phyloP scores from a whole-genome alignment of 169 alveolate species.

The Eimeria necatrix region DNA sequence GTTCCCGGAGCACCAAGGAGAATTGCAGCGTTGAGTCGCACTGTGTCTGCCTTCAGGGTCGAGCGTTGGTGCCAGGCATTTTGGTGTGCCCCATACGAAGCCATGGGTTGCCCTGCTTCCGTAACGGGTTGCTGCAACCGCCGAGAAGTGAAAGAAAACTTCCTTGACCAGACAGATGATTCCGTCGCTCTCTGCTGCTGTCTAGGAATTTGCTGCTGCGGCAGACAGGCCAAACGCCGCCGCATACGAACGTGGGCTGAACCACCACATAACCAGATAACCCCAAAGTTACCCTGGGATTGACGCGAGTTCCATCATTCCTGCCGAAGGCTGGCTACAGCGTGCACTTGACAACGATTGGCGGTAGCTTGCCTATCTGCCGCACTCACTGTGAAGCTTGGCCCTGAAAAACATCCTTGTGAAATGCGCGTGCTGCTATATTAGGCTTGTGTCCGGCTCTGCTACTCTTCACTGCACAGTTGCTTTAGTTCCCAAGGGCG shows the following conservation, averaged over 20 bases:
- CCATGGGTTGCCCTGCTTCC: conserved; percentile 66
- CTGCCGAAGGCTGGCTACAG: too few relatives aligned
- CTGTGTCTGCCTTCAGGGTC: conserved; percentile 21
- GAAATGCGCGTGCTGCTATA: too few relatives aligned
- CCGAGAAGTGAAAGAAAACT: conserved; percentile 64
- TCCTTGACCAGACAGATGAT: conserved; percentile 34
- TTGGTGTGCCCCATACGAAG: conserved; percentile 80
- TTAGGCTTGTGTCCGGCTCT: conserved; percentile 37
- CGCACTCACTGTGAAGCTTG: too few relatives aligned
- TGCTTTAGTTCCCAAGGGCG: conserved; percentile 43
- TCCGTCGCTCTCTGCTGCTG: conserved; percentile 64
- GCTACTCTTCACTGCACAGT: conserved; percentile 79
- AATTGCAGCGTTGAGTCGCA: background rate
- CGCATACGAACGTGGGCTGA: background rate
- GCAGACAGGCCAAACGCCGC: conserved; percentile 67
- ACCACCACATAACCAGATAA: background rate
- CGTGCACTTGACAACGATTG: too few relatives aligned
- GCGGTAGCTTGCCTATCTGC: too few relatives aligned
- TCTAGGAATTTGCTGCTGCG: conserved; percentile 57
- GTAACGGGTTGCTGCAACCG: conserved; percentile 77
- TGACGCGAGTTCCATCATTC: background rate
- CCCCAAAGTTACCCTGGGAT: background rate
- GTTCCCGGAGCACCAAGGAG: background rate
- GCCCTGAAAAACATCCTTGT: too few relatives aligned
- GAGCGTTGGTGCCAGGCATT: conserved; percentile 79